These are phyloP conservation scores for Linderniella brevidens DNA, from an alignment of 257 asterid genomes.

Conservation along the genomic window DNA sequence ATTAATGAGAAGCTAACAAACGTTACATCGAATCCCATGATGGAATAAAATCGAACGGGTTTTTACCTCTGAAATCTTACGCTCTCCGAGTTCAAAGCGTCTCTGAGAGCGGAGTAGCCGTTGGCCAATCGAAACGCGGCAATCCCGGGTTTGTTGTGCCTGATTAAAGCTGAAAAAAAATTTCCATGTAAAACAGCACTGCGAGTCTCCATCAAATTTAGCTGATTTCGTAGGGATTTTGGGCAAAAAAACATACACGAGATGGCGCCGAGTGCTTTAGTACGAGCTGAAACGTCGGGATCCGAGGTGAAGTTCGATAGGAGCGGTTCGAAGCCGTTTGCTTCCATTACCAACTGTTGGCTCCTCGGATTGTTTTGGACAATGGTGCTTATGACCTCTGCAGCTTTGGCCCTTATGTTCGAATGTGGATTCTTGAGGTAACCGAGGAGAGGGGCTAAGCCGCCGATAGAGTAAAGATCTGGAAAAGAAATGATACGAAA, in stretches of 20 bases:
- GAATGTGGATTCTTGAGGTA: constrained; percentile 56
- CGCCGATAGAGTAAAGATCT: constrained; percentile 91
- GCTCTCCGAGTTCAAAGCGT: constrained; percentile 56
- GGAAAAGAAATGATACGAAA: neutral
- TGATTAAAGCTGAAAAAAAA: constrained; percentile 58
- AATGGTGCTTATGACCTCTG: constrained; percentile 76
- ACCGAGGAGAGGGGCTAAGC: constrained; percentile 62
- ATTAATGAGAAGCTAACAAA: no score
- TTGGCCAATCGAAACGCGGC: constrained; percentile 71
- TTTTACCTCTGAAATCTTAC: constrained; percentile 61
- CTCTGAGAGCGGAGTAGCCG: constrained; percentile 64
- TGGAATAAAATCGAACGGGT: no score
- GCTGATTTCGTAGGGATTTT: no score
- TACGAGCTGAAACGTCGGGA: constrained; percentile 58
- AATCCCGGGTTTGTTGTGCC: constrained; percentile 64
- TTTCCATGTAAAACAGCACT: no score
- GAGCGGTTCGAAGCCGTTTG: constrained; percentile 70
- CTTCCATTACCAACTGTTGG: constrained; percentile 81
- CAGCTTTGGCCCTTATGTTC: constrained; percentile 84
- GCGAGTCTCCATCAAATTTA: neutral
- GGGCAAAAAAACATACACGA: constrained; percentile 82
- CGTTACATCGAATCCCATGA: no score
- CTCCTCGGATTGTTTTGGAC: constrained; percentile 89
- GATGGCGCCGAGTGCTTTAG: constrained; percentile 82
- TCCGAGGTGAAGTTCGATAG: constrained; percentile 54